Percentiles rank a stretch among this genome's conserved stretches.
phyloP scores from a whole-genome alignment of 1,284 basidiomycete species.

The Schizophyllum amplum region DNA sequence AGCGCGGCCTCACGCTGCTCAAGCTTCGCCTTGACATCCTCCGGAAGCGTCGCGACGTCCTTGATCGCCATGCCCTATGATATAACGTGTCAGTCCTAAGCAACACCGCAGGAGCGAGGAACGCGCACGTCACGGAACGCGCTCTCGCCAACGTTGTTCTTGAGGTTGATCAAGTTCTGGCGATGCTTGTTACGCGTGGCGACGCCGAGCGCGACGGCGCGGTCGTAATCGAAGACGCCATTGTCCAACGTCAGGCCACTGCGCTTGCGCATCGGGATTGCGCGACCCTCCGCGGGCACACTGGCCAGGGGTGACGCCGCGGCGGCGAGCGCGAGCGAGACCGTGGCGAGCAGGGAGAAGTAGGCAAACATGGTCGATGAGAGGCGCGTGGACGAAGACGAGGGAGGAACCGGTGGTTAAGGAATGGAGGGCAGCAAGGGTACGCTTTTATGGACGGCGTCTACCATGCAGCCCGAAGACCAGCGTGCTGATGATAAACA shows the following conservation, averaged over 20 bases:
- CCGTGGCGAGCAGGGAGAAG: slow-evolving; percentile 2
- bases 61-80: slow-evolving; percentile 4
- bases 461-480: neutral
- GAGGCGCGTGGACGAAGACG: too few species aligned
- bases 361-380: slow-evolving; percentile 3
- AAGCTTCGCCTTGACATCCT: slow-evolving; percentile 2
- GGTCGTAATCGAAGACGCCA: slow-evolving; percentile 19
- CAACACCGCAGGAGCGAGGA: neutral
- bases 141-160: slow-evolving; percentile 16
- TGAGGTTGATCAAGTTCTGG: slow-evolving; percentile 18
- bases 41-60: neutral
- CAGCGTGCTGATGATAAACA: neutral
- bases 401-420: neutral
- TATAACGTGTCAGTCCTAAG: neutral
- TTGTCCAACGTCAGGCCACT: slow-evolving; percentile 13
- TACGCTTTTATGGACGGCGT: neutral
- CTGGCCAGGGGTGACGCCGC: neutral
- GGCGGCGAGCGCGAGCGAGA: slow-evolving; percentile 4
- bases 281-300: neutral
- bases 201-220: slow-evolving; percentile 13
- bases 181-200: slow-evolving; percentile 19
- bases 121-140: slow-evolving; percentile 11
- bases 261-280: slow-evolving; percentile 11
- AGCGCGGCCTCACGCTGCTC: neutral
- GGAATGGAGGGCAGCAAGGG: neutral